These are phyloP conservation scores for Cucurbitaria berberidis DNA, from an alignment of 2,329 filamentous ascomycete genomes.

Conservation along the genomic window DNA sequence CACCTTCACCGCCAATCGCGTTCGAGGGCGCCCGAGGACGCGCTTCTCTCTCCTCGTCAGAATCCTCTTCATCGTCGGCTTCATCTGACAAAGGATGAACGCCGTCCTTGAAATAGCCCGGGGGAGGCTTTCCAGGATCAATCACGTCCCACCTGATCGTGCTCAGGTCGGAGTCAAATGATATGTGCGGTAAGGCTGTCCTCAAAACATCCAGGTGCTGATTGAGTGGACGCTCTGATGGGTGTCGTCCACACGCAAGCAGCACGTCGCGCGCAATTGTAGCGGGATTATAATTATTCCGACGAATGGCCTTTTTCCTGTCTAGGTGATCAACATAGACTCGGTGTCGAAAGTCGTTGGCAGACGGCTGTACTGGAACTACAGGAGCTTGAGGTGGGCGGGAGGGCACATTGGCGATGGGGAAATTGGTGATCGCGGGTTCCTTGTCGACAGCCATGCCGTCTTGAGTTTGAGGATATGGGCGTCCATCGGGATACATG, in stretches of 20 bases:
- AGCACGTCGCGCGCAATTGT: constrained; percentile 70
- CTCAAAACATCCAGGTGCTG: constrained; percentile 61
- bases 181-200: constrained; percentile 52
- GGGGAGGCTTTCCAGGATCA: constrained; percentile 60
- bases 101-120: constrained; percentile 39
- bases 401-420: constrained; percentile 19
- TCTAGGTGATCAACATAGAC: constrained; percentile 55
- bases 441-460: constrained; percentile 19
- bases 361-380: constrained; percentile 9
- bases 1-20: constrained; percentile 28
- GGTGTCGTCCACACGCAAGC: constrained; percentile 66
- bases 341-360: constrained; percentile 23
- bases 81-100: constrained; percentile 37
- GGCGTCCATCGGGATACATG: constrained; percentile 16
- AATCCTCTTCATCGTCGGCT: constrained; percentile 45
- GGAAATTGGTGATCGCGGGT: constrained; percentile 30
- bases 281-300: constrained; percentile 63
- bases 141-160: constrained; percentile 68
- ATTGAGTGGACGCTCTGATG: constrained; percentile 64
- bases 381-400: constrained; percentile 13
- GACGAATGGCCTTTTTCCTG: constrained; percentile 54
- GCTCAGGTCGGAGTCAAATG: constrained; percentile 58
- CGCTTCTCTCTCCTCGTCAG: constrained; percentile 36
- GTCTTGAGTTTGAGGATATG: constrained; percentile 14
- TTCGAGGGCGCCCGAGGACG: constrained; percentile 23